Percentiles rank a stretch among this genome's conserved stretches.
These are phyloP conservation scores for Hsuehochloa calcarea DNA, from an alignment of 176 grass and related monocot genomes.

Conservation along the genomic window DNA sequence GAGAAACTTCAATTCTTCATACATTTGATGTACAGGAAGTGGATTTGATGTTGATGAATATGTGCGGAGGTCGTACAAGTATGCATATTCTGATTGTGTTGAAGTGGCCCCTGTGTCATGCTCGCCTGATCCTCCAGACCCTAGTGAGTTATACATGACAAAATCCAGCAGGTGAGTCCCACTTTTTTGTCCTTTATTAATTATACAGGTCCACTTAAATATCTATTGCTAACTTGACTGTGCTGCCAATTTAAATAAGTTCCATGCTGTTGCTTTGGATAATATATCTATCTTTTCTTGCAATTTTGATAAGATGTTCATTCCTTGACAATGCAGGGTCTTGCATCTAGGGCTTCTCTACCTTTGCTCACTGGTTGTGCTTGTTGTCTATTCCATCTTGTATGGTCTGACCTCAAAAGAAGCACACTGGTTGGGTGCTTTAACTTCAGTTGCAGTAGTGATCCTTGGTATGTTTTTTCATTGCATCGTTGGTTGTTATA, in stretches of 20 bases:
- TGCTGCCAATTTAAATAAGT: slow-evolving; percentile 11
- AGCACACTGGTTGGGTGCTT: slow-evolving; percentile 82
- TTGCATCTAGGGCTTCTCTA: slow-evolving; percentile 91
- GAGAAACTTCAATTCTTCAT: slow-evolving; percentile 14
- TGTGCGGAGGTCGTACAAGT: slow-evolving; percentile 84
- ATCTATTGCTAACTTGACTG: neutral
- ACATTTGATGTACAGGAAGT: slow-evolving; percentile 56
- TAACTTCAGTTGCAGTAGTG: slow-evolving; percentile 89
- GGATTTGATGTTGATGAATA: slow-evolving; percentile 99
- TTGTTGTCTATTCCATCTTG: slow-evolving; percentile 83
- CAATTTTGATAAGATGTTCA: slow-evolving; percentile 29
- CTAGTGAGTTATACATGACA: slow-evolving; percentile 90
- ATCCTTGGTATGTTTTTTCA: slow-evolving; percentile 76
- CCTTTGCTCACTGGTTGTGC: slow-evolving; percentile 68
- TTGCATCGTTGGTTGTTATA: slow-evolving; percentile 4
- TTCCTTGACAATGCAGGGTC: slow-evolving; percentile 50
- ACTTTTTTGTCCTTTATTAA: slow-evolving; percentile 8
- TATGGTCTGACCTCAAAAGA: slow-evolving; percentile 95
- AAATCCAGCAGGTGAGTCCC: slow-evolving; percentile 78
- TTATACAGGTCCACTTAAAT: neutral
- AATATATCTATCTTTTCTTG: slow-evolving; percentile 30
- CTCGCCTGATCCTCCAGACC: slow-evolving; percentile 86
- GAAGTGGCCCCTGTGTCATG: slow-evolving; percentile 93
- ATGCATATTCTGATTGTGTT: slow-evolving; percentile 99
- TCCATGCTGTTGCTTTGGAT: slow-evolving; percentile 25